Conservation (phyloP, 768 basidiomycete genomes). For the Leucocoprinus leucothites region DNA sequence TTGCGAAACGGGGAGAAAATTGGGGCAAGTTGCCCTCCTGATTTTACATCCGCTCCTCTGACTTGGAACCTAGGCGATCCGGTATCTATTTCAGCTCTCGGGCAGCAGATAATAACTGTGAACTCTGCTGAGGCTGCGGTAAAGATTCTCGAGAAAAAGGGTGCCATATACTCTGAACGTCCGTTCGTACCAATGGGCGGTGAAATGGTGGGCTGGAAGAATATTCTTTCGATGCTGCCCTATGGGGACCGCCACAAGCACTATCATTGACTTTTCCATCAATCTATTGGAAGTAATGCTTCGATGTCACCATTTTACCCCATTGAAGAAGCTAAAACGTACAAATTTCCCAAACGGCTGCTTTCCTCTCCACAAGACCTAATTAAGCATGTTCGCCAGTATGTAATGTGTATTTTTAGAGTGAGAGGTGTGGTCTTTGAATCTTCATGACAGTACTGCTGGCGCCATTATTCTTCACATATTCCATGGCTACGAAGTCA, state of each 20-base stretch:
- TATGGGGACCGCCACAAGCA: constrained; percentile 39
- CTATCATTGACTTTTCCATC: constrained; percentile 39
- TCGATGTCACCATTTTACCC: constrained; percentile 35
- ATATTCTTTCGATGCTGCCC: constrained; percentile 30
- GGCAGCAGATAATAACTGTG: constrained; percentile 42
- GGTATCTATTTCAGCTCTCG: constrained; percentile 39
- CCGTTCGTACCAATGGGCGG: constrained; percentile 41
- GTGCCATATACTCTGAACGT: constrained; percentile 53
- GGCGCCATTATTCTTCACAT: constrained; percentile 42
- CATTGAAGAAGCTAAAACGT: constrained; percentile 36
- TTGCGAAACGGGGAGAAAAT: constrained; percentile 41
- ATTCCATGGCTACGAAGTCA: constrained; percentile 40
- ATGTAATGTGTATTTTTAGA: constrained; percentile 13
- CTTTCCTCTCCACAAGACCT: constrained; percentile 32
- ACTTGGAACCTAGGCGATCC: constrained; percentile 33
- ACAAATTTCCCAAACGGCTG: constrained; percentile 34
- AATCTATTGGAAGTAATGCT: constrained; percentile 34
- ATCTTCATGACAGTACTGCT: constrained; percentile 31
- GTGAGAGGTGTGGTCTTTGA: too few species aligned
- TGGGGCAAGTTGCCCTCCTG: constrained; percentile 29
- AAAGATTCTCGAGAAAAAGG: constrained; percentile 50
- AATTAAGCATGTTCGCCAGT: constrained; percentile 32
- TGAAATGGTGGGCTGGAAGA: constrained; percentile 39
- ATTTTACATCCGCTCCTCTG: neutral
- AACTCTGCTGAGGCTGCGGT: constrained; percentile 36